phyloP scores from a whole-genome alignment of 176 grass and related monocot genomes.

The Carex myosuroides region DNA sequence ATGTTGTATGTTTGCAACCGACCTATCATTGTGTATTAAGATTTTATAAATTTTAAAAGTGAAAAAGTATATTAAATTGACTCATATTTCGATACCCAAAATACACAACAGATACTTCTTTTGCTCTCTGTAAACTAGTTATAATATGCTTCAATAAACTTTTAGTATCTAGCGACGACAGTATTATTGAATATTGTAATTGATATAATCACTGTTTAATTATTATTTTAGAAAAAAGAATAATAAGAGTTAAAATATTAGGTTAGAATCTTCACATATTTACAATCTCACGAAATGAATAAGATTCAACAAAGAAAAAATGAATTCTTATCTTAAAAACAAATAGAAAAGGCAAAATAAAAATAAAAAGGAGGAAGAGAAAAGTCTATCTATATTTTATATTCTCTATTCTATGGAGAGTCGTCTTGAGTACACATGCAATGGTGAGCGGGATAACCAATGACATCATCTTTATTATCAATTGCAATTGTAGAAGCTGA shows the following conservation, averaged over 20 bases:
- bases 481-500: not conserved
- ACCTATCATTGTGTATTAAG: no score
- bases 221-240: not conserved
- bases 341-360: not conserved
- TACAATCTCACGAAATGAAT: not conserved
- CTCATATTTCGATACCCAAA: no score
- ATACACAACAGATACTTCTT: no score
- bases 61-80: no score
- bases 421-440: slow-evolving; percentile 29
- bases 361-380: not conserved
- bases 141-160: no score
- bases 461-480: slow-evolving; percentile 20
- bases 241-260: not conserved
- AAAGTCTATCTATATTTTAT: not conserved
- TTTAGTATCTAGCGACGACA: no score
- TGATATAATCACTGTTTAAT: not conserved
- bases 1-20: no score
- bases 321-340: not conserved
- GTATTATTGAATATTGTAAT: no score
- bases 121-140: no score
- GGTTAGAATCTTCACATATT: not conserved
- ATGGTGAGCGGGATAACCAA: slow-evolving; percentile 25
- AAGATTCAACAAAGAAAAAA: not conserved
- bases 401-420: not conserved
- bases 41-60: no score